Evolutionary conservation across 1,284 basidiomycete species (phyloP).

Genomic region (Flammula alnicola): DNA sequence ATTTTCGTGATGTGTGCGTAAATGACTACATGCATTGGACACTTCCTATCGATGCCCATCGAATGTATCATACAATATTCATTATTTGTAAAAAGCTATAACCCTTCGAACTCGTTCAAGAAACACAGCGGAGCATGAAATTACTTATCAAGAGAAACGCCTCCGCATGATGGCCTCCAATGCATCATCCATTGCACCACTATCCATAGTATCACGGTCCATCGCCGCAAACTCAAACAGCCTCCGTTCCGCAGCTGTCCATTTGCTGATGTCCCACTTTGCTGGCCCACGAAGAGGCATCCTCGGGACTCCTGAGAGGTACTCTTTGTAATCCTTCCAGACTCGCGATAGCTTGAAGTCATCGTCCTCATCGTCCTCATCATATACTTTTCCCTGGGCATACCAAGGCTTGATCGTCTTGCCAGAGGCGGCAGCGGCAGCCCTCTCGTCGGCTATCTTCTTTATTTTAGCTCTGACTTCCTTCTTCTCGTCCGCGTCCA

Average conservation of each 20-base stretch:
- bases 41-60: background rate
- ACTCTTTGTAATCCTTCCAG: slow-evolving; percentile 45
- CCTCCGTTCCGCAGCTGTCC: slow-evolving; percentile 35
- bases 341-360: slow-evolving; percentile 32
- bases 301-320: slow-evolving; percentile 27
- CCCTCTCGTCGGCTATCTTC: slow-evolving; percentile 26
- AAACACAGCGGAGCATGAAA: background rate
- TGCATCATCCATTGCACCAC: no score
- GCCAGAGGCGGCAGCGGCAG: slow-evolving; percentile 9
- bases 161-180: no score
- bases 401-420: slow-evolving; percentile 34
- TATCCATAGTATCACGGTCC: no score
- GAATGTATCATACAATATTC: slow-evolving; percentile 1
- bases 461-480: slow-evolving; percentile 28
- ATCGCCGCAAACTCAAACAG: slow-evolving; percentile 36
- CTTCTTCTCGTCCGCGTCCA: slow-evolving; percentile 32
- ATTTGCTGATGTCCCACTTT: slow-evolving; percentile 42
- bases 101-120: background rate
- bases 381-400: slow-evolving; percentile 25
- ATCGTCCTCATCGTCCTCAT: slow-evolving; percentile 28
- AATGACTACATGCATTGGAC: background rate
- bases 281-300: slow-evolving; percentile 36
- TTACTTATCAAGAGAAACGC: background rate
- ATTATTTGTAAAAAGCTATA: background rate
- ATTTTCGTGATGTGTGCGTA: background rate